These are phyloP conservation scores for Kazachstania sp. DNA, from an alignment of 1,139 yeast species.

Conservation along the genomic window DNA sequence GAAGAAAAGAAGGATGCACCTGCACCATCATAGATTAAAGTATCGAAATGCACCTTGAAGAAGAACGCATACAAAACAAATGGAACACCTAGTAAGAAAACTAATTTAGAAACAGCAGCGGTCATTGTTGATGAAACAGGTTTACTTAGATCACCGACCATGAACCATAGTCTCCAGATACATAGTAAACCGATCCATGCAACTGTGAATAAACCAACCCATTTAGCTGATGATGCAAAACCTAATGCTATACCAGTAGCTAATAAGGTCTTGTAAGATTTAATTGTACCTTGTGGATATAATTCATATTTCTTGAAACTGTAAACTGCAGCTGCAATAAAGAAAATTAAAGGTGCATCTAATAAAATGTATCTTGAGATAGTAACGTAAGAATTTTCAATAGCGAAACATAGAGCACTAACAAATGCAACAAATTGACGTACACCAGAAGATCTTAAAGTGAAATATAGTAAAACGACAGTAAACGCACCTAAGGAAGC, in stretches of 20 bases:
- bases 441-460: conserved; percentile 81
- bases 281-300: conserved; percentile 58
- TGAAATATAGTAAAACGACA: conserved; percentile 64
- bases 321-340: conserved; percentile 80
- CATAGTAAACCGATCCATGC: conserved; percentile 85
- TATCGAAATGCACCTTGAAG: conserved; percentile 71
- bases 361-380: conserved; percentile 83
- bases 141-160: conserved; percentile 68
- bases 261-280: conserved; percentile 64
- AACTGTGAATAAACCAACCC: conserved; percentile 95
- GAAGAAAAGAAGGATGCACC: conserved; percentile 87
- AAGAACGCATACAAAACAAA: conserved; percentile 54
- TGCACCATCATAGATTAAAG: conserved; percentile 69
- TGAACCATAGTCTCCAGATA: conserved; percentile 73
- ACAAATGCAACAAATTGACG: conserved; percentile 65
- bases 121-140: conserved; percentile 22
- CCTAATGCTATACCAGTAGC: conserved; percentile 81
- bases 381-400: conserved; percentile 83
- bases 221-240: conserved; percentile 78
- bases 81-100: conserved; percentile 63
- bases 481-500: conserved; percentile 78
- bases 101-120: conserved; percentile 45
- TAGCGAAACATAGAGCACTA: conserved; percentile 56
- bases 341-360: conserved; percentile 85
- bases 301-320: conserved; percentile 75